Conservation (phyloP, 2,329 filamentous ascomycete species). For the Fusarium floridanum region DNA sequence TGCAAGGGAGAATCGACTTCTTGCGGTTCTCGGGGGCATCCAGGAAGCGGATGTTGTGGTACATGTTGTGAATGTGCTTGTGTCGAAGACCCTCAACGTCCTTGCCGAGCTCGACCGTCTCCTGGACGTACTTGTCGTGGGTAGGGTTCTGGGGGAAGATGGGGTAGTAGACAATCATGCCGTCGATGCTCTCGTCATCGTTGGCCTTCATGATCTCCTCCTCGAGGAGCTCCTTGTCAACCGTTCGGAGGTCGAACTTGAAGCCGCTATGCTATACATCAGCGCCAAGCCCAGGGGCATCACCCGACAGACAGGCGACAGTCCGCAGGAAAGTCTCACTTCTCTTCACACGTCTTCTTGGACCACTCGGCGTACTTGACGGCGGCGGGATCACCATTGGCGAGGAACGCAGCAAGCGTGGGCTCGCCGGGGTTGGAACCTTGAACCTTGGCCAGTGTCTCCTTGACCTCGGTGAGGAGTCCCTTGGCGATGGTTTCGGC, state of each 20-base stretch:
- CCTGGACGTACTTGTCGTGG: constrained; percentile 95
- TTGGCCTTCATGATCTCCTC: constrained; percentile 90
- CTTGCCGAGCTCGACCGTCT: constrained; percentile 89
- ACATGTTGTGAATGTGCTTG: constrained; percentile 98
- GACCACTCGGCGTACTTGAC: constrained; percentile 97
- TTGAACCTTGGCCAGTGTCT: constrained; percentile 79
- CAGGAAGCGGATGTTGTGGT: constrained; percentile 96
- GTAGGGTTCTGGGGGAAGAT: constrained; percentile 85
- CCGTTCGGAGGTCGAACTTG: constrained; percentile 84
- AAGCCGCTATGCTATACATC: constrained; percentile 75
- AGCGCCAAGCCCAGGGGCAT: constrained; percentile 38
- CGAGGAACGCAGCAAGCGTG: constrained; percentile 89
- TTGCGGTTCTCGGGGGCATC: constrained; percentile 81
- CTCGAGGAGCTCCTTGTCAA: constrained; percentile 90
- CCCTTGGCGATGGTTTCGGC: constrained; percentile 88
- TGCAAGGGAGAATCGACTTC: constrained; percentile 96
- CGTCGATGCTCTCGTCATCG: constrained; percentile 80
- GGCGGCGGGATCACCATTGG: constrained; percentile 91
- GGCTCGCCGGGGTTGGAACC: constrained; percentile 70
- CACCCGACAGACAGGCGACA: constrained; percentile 36
- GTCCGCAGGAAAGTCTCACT: constrained; percentile 71
- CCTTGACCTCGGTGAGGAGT: constrained; percentile 81
- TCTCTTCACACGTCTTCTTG: constrained; percentile 94
- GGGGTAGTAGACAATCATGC: constrained; percentile 98
- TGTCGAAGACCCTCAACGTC: constrained; percentile 97